Evolutionary conservation across 2,329 filamentous ascomycete species (phyloP).

Genomic region (Colletotrichum lini): DNA sequence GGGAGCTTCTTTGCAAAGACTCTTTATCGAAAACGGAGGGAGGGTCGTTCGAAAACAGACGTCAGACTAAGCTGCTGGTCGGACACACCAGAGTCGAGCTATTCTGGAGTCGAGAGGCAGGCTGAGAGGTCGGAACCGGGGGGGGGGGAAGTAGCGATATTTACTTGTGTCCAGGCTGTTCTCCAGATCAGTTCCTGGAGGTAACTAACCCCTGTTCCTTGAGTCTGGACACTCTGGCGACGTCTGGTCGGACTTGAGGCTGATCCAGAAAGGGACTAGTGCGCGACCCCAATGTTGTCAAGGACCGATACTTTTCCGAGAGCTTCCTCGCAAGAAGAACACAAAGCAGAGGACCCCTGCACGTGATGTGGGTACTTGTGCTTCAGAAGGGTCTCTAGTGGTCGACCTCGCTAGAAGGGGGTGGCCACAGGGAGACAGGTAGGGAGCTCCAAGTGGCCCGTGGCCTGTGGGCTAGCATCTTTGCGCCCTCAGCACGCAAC

Average conservation of each 20-base stretch:
- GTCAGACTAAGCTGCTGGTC: conserved; percentile 26
- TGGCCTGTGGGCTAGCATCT: conserved; percentile 20
- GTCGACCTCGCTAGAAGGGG: conserved; percentile 28
- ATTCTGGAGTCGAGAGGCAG: conserved; percentile 22
- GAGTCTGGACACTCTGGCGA: conserved; percentile 44
- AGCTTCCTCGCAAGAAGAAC: background rate
- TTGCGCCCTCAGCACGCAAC: conserved; percentile 21
- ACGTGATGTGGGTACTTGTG: conserved; percentile 40
- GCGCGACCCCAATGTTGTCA: background rate
- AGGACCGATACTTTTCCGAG: conserved; percentile 41
- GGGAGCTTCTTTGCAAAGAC: conserved; percentile 34
- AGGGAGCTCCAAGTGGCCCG: conserved; percentile 18
- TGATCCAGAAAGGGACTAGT: conserved; percentile 39
- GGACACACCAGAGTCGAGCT: conserved; percentile 23
- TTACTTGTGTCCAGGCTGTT: conserved; percentile 42
- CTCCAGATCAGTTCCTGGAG: conserved; percentile 38
- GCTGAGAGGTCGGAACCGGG: conserved; percentile 30
- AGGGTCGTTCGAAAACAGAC: conserved; percentile 4
- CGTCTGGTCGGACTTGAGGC: conserved; percentile 41
- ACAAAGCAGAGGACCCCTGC: conserved; percentile 17
- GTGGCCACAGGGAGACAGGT: conserved; percentile 14
- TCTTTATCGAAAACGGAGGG: conserved; percentile 29
- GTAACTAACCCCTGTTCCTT: conserved; percentile 41
- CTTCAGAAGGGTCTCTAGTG: conserved; percentile 33
- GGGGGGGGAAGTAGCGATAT: conserved; percentile 36